Conservation (phyloP, 495 filamentous ascomycete species). For the Podospora comata region DNA sequence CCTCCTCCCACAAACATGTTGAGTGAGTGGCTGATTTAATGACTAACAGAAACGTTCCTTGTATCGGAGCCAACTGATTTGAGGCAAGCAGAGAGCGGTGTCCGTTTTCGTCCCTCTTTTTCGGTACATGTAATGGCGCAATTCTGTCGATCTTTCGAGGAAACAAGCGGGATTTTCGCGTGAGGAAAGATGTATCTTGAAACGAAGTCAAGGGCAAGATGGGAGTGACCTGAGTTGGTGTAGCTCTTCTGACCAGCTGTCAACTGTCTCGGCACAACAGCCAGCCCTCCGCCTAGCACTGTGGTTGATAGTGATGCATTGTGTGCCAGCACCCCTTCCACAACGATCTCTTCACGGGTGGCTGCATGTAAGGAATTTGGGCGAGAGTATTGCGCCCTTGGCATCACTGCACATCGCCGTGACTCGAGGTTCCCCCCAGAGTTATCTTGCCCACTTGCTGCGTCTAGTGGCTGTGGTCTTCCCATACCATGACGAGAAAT, state of each 20-base stretch:
- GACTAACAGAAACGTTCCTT: background rate
- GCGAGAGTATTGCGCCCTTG: slow-evolving; percentile 12
- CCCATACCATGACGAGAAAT: background rate
- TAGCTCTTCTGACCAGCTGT: background rate
- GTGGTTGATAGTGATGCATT: background rate
- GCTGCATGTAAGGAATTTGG: slow-evolving; percentile 14
- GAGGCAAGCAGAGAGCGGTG: background rate
- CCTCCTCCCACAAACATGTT: background rate
- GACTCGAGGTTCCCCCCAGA: background rate
- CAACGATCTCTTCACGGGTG: slow-evolving; percentile 18
- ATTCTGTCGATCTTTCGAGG: background rate
- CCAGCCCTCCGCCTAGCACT: background rate
- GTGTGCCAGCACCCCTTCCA: background rate
- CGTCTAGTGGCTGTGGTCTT: background rate
- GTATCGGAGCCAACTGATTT: background rate
- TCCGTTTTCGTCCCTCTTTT: background rate
- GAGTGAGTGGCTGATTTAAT: background rate
- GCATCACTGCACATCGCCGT: slow-evolving; percentile 1
- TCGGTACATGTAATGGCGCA: background rate
- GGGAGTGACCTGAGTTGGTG: background rate
- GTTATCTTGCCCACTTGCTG: background rate
- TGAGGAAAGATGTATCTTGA: background rate
- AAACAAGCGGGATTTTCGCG: background rate
- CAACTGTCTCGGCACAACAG: background rate
- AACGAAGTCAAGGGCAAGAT: background rate